These are phyloP conservation scores for Fistulifera pelliculosa DNA, from an alignment of 108 stramenopile species.

Conservation along the genomic window DNA sequence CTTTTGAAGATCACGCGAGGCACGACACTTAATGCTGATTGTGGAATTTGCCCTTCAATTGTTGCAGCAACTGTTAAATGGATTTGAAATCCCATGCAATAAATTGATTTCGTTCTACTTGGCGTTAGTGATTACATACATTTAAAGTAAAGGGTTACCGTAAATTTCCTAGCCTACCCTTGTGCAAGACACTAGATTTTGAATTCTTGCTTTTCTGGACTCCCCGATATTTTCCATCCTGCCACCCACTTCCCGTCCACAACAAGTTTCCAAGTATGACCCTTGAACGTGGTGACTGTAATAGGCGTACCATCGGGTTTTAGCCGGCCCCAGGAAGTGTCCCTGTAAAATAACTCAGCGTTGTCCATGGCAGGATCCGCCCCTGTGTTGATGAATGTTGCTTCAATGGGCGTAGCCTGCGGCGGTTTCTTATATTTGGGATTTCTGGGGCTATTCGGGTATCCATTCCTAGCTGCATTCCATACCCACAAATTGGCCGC, in stretches of 20 bases:
- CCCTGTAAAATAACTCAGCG: conserved; percentile 45
- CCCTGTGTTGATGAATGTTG: conserved; percentile 37
- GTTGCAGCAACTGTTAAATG: no score
- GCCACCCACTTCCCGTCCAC: no score
- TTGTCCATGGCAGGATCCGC: conserved; percentile 26
- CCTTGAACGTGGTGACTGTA: no score
- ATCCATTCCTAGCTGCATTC: conserved; percentile 26
- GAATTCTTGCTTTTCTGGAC: no score
- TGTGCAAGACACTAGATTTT: no score
- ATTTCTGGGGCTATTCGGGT: conserved; percentile 7
- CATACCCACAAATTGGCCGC: conserved; percentile 76
- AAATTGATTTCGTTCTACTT: no score
- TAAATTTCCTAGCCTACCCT: no score
- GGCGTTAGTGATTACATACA: no score
- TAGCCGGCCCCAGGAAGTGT: conserved; percentile 54
- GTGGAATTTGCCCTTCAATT: background rate
- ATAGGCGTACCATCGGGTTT: conserved; percentile 30
- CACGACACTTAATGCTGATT: conserved; percentile 1
- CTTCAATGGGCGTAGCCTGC: conserved; percentile 19
- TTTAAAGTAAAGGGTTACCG: no score
- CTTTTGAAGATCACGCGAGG: background rate
- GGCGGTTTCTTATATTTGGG: background rate
- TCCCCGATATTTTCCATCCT: no score
- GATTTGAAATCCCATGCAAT: no score
- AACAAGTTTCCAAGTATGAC: no score